Evolutionary conservation across 164 flowering plant species (phyloP), one percentile per base, ranked within the genome.

Genomic region (Umbellularia californica): DNA sequence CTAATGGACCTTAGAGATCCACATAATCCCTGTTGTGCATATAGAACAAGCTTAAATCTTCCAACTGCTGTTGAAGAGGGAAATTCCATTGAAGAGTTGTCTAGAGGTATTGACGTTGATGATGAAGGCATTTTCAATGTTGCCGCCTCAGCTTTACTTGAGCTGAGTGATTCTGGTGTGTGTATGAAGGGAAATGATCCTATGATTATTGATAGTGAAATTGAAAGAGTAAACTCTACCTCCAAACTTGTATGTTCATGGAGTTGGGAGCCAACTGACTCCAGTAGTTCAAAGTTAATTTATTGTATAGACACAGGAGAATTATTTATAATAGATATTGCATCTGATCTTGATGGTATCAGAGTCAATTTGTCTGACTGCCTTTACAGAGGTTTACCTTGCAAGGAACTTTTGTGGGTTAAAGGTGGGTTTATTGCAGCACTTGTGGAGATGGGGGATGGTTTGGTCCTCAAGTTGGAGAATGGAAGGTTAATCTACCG

Each of bases 371-470:
- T 89, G 25, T 90, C 98, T 5, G 93, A 91, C 66, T 87, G 93
- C 82, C 89, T 95, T 51, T 87, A 90, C 77, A 85, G 83, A 83
- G 85, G 90, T 73, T 83, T 73, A 71, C 89, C 97, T 20, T 88
- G 88, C 83, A 91, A 92, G 77, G 85, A 81, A 13, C 88, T 95
- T 80, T 81, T 95, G 76, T 95, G 98, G 98, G 89, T 83, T 51
- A 85, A 85, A 77, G 87, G 86, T 66, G 95, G 90, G 20, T 89
- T 85, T 73, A 52, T 95, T 83, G 91, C 90, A 76, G 88, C 97
- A 67, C 73, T 92, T 79, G 84, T 84, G 27, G 98, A 93, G 75
- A 91, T 93, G 98, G 98, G 94, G 66, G 99, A 95, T 86, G 99
- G 99, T 15, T 77, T 87, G 88, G 88, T 95, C 76, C 79, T 95